Percentiles rank a stretch among this genome's conserved stretches.
phyloP scores from a whole-genome alignment of 495 filamentous ascomycete species.

The Jackrogersella multiformis region DNA sequence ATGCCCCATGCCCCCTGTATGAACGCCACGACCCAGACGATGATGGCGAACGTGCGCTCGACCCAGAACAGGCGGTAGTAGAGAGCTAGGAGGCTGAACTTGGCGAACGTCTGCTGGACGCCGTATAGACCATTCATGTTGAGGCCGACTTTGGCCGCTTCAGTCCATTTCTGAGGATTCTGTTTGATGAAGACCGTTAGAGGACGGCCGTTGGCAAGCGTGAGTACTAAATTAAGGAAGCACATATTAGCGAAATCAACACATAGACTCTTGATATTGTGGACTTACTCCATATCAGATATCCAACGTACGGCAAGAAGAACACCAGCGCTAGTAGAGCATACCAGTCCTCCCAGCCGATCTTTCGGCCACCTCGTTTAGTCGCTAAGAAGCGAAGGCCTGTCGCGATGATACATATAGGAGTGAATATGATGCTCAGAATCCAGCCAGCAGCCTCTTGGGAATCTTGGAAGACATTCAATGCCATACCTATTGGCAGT shows the following conservation, averaged over 20 bases:
- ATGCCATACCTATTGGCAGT: not conserved
- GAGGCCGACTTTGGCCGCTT: not conserved
- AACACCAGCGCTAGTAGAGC: constrained; percentile 18
- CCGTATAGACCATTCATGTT: constrained; percentile 2
- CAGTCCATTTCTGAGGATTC: not conserved
- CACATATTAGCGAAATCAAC: not conserved
- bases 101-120: constrained; percentile 1
- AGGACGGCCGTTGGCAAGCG: not conserved
- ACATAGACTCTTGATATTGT: not conserved
- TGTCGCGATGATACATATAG: constrained; percentile 19
- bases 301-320: constrained; percentile 8
- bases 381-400: constrained; percentile 24
- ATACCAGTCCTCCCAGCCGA: constrained; percentile 31
- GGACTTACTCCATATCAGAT: constrained; percentile 5
- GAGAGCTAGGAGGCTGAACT: constrained; percentile 2
- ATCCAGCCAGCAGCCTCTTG: constrained; percentile 12
- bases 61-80: constrained; percentile 4
- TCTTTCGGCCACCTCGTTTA: constrained; percentile 3
- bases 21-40: not conserved
- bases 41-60: not conserved
- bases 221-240: not conserved
- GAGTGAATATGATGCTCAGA: constrained; percentile 13
- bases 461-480: constrained; percentile 13
- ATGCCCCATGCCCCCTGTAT: constrained; percentile 10
- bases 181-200: not conserved